These are phyloP conservation scores for Casuarina equisetifolia DNA, from an alignment of 306 rosid genomes.

Conservation along the genomic window DNA sequence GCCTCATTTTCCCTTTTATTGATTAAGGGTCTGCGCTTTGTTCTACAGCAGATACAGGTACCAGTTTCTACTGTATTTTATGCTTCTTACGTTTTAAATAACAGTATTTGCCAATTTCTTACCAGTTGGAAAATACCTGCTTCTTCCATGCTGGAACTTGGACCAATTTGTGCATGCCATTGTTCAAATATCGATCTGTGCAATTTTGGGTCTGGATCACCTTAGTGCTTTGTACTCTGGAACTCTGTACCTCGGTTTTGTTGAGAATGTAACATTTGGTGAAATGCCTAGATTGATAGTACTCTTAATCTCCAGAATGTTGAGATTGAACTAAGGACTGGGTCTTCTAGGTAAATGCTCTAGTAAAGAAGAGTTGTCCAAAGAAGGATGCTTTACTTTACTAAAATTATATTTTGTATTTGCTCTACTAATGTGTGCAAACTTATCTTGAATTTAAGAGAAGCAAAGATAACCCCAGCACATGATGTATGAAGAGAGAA, in stretches of 20 bases:
- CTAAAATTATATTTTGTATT: too few species aligned
- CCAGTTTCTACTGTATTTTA: conserved; percentile 11
- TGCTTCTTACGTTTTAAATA: neutral
- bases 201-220: neutral
- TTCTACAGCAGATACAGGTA: conserved; percentile 48
- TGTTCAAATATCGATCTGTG: neutral
- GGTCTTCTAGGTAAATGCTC: too few species aligned
- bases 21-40: conserved; percentile 53
- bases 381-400: neutral
- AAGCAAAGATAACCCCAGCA: neutral
- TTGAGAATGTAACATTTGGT: neutral
- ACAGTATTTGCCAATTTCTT: neutral
- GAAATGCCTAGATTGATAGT: neutral
- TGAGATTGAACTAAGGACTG: too few species aligned
- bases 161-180: neutral
- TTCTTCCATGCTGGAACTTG: neutral
- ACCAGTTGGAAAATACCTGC: neutral
- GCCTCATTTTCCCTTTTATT: conserved; percentile 35
- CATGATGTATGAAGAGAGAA: neutral
- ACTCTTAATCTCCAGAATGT: too few species aligned
- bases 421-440: neutral
- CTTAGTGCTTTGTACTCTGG: neutral
- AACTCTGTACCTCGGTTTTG: neutral
- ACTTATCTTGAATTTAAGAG: neutral
- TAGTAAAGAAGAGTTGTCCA: too few species aligned